Evolutionary conservation across 805 yeast species (phyloP).

Genomic region (Jamesozyma lodderae): DNA sequence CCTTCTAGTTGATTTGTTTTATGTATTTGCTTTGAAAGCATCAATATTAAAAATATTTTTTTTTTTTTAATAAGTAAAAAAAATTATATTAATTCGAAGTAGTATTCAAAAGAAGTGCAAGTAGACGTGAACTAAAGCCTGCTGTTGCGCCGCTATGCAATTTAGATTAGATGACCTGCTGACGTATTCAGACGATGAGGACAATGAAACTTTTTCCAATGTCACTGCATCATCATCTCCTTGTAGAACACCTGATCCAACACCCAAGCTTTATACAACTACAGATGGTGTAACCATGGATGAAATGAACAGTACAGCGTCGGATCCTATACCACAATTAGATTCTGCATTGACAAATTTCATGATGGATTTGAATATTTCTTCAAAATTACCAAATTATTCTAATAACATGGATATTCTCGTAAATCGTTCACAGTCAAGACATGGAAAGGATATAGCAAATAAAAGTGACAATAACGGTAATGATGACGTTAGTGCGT

Average conservation of each 20-base stretch:
- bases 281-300: not conserved
- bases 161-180: constrained; percentile 2
- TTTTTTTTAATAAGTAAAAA: too few species aligned
- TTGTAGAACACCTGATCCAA: constrained; percentile 1
- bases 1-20: not conserved
- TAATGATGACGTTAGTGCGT: not conserved
- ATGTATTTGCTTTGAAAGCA: not conserved
- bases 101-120: not conserved
- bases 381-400: constrained; percentile 9
- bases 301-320: not conserved
- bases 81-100: too few species aligned
- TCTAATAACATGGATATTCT: not conserved
- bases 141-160: not conserved
- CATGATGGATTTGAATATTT: constrained; percentile 10
- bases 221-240: not conserved
- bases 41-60: not conserved
- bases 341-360: constrained; percentile 12
- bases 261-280: constrained; percentile 10
- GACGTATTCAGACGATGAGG: constrained; percentile 1
- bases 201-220: too few species aligned
- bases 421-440: too few species aligned
- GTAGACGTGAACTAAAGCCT: not conserved
- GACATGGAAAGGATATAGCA: not conserved
- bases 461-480: not conserved
- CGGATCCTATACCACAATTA: not conserved